Conservation (phyloP, 1,284 basidiomycete genomes). For the Rhodotorula sp. region DNA sequence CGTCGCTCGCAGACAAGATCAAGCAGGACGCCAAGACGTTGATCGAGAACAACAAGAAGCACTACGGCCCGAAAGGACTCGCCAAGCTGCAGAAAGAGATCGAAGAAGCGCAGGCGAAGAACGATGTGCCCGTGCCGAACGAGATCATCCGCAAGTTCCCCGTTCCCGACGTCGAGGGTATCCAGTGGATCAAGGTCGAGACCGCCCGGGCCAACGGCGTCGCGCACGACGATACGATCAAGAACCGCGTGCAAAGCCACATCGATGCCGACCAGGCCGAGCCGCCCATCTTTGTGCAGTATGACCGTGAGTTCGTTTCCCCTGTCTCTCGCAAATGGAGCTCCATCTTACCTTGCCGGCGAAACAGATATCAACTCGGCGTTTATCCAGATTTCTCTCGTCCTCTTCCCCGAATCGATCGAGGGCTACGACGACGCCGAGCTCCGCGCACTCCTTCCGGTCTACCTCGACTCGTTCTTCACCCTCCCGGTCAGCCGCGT, state of each 20-base stretch:
- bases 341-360: slow-evolving; percentile 60
- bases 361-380: slow-evolving; percentile 70
- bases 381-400: slow-evolving; percentile 71
- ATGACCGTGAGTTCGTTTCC: slow-evolving; percentile 54
- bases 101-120: slow-evolving; percentile 80
- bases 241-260: slow-evolving; percentile 59
- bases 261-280: slow-evolving; percentile 67
- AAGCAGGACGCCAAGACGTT: slow-evolving; percentile 79
- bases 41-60: slow-evolving; percentile 66
- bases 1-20: slow-evolving; percentile 74
- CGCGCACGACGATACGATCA: slow-evolving; percentile 45
- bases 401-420: slow-evolving; percentile 64
- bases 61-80: slow-evolving; percentile 78
- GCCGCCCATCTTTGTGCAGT: slow-evolving; percentile 88
- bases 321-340: not conserved
- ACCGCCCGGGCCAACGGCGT: slow-evolving; percentile 54
- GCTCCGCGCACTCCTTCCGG: slow-evolving; percentile 55
- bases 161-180: slow-evolving; percentile 80
- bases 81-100: slow-evolving; percentile 68
- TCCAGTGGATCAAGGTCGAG: slow-evolving; percentile 92
- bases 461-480: slow-evolving; percentile 87
- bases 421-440: slow-evolving; percentile 63
- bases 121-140: slow-evolving; percentile 76
- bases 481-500: slow-evolving; percentile 75
- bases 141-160: slow-evolving; percentile 79